Evolutionary conservation across 1,284 basidiomycete genomes (phyloP), one percentile per base, ranked within the genome.

Genomic region (Kwoniella shivajii): DNA sequence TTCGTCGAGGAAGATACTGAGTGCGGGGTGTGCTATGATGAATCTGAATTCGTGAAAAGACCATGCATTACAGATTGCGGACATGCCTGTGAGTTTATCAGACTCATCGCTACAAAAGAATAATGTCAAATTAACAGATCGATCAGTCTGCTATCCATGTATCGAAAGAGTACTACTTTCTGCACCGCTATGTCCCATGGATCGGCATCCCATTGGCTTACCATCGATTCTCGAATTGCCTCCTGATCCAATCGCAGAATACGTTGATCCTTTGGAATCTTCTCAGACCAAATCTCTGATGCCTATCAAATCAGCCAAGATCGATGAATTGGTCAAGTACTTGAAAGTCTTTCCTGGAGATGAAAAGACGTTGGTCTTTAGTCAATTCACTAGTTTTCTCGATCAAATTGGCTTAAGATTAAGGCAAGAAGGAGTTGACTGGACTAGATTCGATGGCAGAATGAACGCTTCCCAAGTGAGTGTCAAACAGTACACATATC

Each of bases 1-100:
- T 84, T 83, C 0, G 84, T 92, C 22, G 88, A 90, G 65, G 89
- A 92, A 62, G 86, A 82, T 54, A 89, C 91, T 76, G 91, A 93
- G 71, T 93, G 90, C 45, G 67, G 76, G 0, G 74, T 75, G 39
- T 59, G 72, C 53, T 33, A 57, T 47, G 51, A 47, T 24, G 54
- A 41, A 42, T 27, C 49, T 9, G 42, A 41, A 6, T 55, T 85
- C 11, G 68, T 88, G 10, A 80, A 79, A 13, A 84, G 90, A 31
- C 86, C 89, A 1, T 82, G 88, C 43, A 92, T 93, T 64, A 91
- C 90, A 0, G 80, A 81, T 49, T 93, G 91, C 70, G 79, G 84
- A 1, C 91, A 93, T 70, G 78, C 82, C 54, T 93, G 73, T 75
- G 38, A 60, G 71, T 60, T 1, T 26, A 7, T 52, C 11, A 52